Evolutionary conservation across 75 land plant species (phyloP).

Genomic region (Sequoia sempervirens): DNA sequence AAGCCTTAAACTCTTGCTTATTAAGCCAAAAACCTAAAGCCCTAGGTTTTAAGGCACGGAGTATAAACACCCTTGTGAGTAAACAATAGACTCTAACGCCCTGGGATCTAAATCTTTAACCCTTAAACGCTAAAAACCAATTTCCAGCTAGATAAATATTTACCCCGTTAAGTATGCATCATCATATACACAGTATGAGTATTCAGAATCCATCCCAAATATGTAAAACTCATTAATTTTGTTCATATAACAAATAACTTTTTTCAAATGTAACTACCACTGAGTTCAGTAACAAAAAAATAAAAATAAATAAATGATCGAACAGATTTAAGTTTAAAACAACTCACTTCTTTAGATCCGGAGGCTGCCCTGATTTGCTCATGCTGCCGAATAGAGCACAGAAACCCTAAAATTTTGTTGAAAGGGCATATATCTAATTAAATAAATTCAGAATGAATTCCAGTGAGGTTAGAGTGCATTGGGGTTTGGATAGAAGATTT

Average conservation of each 20-base stretch:
- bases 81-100: slow-evolving; percentile 3
- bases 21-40: background rate
- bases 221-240: background rate
- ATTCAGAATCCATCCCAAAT: background rate
- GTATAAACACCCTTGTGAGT: background rate
- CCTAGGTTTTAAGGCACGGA: background rate
- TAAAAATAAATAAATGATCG: no score
- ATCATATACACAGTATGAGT: background rate
- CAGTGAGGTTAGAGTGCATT: no score
- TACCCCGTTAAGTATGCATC: background rate
- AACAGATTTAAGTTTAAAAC: background rate
- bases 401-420: background rate
- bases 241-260: background rate
- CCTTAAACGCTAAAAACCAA: background rate
- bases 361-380: slow-evolving; percentile 90
- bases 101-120: no score
- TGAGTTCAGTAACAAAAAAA: background rate
- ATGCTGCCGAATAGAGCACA: slow-evolving; percentile 20
- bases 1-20: background rate
- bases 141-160: background rate
- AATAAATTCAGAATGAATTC: no score
- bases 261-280: background rate
- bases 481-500: no score
- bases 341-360: slow-evolving; percentile 83
- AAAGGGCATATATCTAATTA: no score